Base-by-base conservation (phyloP, 805 yeast genomes). In the Candida tibetensis region DNA sequence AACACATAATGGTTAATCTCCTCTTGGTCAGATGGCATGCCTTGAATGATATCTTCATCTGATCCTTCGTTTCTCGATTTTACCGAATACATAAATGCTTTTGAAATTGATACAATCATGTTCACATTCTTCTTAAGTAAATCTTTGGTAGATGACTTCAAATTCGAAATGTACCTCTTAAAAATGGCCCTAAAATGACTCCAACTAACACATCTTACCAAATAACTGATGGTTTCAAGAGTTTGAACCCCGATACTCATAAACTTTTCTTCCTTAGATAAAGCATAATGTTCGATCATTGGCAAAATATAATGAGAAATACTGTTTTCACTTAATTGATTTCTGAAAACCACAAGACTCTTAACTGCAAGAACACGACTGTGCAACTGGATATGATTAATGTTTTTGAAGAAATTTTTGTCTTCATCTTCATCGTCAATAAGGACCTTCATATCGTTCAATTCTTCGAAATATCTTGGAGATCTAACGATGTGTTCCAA, bases 241-340 rank as follows among this genome's bases (percentile, higher is more conserved):
- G 95, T 71, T 45, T 83, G 93, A 56, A 80, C 76, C 17, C 82
- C 71, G 42, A 85, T 62, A 47, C 79, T 78, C 53, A 82, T 70
- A 39, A 69, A 65, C 46, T 76, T 81, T 33, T 66, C 72, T 28
- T 82, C 87, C 2, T 68, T 60, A 43, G 78, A 71, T 42, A 71
- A 72, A 2, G 85, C 88, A 60, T 81, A 88, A 44, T 78, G 81
- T 64, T 93, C 98, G 42, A 90, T 71, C 46, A 90, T 76, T 4
- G 99, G 98, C 39, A 93, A 62, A 30, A 93, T 52, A 55, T 83
- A 89, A 52, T 86, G 93, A 0, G 95, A 74, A 37, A 91, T 77
- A 48, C 79, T 81, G 26, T 66, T 62, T 17, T 76, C 76, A 0
- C 76, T 59, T 5, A 90, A 58, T 5, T 66, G 46, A 15, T 57